Base-by-base conservation (phyloP, 495 filamentous ascomycete genomes). In the Sordaria brevicollis region DNA sequence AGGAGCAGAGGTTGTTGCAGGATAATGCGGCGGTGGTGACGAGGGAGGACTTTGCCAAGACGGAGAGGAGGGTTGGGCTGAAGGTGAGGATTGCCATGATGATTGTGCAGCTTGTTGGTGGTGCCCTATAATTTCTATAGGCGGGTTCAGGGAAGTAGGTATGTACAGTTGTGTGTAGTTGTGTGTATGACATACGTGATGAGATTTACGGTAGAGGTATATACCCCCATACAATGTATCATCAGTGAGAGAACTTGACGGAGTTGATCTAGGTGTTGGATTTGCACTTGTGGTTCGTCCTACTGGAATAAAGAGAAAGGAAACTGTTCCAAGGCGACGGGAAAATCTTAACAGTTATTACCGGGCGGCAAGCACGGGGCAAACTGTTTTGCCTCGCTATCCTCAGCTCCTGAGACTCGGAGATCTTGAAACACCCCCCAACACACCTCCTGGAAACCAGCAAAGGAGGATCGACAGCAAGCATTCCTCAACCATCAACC, bases 31-130 rank as follows among this genome's bases (percentile, higher is more conserved):
- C 77, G 39, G 78, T 79, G 35, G 85, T 94, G 31, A 89, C 84
- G 3, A 80, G 89, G 70, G 89, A 92, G 39, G 94, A 97, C 76
- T 90, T 97, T 75, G 85, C 88, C 71, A 89, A 83, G 73, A 88
- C 85, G 2, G 95, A 98, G 76, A 86, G 95, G 70, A 88, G 91
- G 67, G 96, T 97, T 4, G 87, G 91, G 3, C 84, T 94, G 79
- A 90, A 91, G 76, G 96, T 99, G 35, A 86, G 92, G 68, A 79
- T 96, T 65, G 92, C 93, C 4, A 93, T 98, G 91, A 93, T 92
- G 92, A 89, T 97, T 77, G 91, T 93, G 4, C 84, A 86, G 77
- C 83, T 89, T 69, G 83, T 92, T 33, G 91, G 91, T 2, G 91
- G 91, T 6, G 89, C 89, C 15, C 81, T 93, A 36, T 92, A 77